Conservation (phyloP, 805 yeast genomes). For the Lipomyces orientalis region DNA sequence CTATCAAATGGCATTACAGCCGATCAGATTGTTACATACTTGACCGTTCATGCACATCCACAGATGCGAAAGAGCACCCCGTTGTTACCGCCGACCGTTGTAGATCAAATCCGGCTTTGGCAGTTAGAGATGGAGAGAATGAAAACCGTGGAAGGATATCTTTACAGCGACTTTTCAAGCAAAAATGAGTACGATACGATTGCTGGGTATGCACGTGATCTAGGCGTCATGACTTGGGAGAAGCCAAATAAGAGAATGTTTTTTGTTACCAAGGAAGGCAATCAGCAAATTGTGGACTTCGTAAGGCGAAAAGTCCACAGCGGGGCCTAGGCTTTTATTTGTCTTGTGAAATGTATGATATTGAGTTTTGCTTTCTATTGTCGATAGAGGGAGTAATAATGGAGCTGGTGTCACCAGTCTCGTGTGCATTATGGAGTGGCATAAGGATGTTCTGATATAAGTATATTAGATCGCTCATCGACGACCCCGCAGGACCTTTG, state of each 20-base stretch:
- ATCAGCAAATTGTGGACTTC: slow-evolving; percentile 86
- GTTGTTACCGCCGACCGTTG: slow-evolving; percentile 93
- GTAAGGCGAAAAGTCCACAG: slow-evolving; percentile 59
- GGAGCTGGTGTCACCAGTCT: not conserved
- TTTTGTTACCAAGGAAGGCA: slow-evolving; percentile 87
- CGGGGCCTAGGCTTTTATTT: not conserved
- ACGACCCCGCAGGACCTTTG: too few relatives aligned
- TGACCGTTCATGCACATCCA: slow-evolving; percentile 92
- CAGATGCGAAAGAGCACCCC: slow-evolving; percentile 73
- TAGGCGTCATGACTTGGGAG: slow-evolving; percentile 91
- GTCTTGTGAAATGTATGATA: not conserved
- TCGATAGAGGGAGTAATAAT: too few relatives aligned
- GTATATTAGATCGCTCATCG: too few relatives aligned
- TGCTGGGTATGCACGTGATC: slow-evolving; percentile 80
- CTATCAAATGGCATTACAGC: slow-evolving; percentile 88
- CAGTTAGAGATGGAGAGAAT: slow-evolving; percentile 94
- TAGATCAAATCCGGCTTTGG: slow-evolving; percentile 95
- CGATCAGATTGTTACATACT: slow-evolving; percentile 87
- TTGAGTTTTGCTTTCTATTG: not conserved
- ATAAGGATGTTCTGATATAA: too few relatives aligned
- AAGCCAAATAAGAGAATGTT: slow-evolving; percentile 71
- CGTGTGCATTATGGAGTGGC: too few relatives aligned
- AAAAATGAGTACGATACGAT: slow-evolving; percentile 76
- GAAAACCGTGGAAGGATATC: slow-evolving; percentile 80
- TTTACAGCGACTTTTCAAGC: slow-evolving; percentile 83